Evolutionary conservation across 2,329 filamentous ascomycete genomes (phyloP).

Genomic region (Metarhizium anisopliae): DNA sequence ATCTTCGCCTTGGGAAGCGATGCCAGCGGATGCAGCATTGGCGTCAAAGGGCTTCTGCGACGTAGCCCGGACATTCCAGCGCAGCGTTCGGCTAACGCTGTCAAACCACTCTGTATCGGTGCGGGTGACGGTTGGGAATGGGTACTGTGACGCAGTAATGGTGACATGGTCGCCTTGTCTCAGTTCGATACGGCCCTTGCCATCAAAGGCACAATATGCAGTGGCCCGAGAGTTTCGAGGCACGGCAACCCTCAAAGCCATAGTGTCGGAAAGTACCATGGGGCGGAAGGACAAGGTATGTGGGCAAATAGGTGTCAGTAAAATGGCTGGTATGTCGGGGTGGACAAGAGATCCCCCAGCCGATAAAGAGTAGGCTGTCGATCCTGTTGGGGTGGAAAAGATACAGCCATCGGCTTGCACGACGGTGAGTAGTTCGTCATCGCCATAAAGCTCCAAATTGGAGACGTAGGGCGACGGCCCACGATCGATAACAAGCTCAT

Average conservation of each 20-base stretch:
- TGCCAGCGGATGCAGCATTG: slow-evolving; percentile 24
- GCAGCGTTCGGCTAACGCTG: slow-evolving; percentile 80
- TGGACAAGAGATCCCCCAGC: slow-evolving; percentile 93
- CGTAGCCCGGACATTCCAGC: slow-evolving; percentile 91
- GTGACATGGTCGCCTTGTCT: slow-evolving; percentile 92
- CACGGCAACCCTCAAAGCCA: slow-evolving; percentile 82
- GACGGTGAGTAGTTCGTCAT: slow-evolving; percentile 88
- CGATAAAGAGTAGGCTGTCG: slow-evolving; percentile 91
- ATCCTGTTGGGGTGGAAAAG: slow-evolving; percentile 90
- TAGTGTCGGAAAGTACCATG: slow-evolving; percentile 94
- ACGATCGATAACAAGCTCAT: slow-evolving; percentile 96
- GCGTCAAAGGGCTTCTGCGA: slow-evolving; percentile 82
- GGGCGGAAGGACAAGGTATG: slow-evolving; percentile 95
- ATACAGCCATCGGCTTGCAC: slow-evolving; percentile 97
- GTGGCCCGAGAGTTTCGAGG: slow-evolving; percentile 80
- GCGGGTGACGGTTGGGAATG: slow-evolving; percentile 91
- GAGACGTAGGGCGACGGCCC: slow-evolving; percentile 96
- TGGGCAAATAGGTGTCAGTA: slow-evolving; percentile 94
- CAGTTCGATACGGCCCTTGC: slow-evolving; percentile 90
- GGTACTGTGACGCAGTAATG: slow-evolving; percentile 91
- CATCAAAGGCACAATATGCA: slow-evolving; percentile 95
- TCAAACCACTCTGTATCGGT: slow-evolving; percentile 94
- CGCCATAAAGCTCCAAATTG: slow-evolving; percentile 90
- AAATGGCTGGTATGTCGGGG: slow-evolving; percentile 91
- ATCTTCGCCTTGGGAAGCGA: slow-evolving; percentile 38